Base-by-base conservation (phyloP, 2,329 filamentous ascomycete genomes). In the Apiospora hydei region DNA sequence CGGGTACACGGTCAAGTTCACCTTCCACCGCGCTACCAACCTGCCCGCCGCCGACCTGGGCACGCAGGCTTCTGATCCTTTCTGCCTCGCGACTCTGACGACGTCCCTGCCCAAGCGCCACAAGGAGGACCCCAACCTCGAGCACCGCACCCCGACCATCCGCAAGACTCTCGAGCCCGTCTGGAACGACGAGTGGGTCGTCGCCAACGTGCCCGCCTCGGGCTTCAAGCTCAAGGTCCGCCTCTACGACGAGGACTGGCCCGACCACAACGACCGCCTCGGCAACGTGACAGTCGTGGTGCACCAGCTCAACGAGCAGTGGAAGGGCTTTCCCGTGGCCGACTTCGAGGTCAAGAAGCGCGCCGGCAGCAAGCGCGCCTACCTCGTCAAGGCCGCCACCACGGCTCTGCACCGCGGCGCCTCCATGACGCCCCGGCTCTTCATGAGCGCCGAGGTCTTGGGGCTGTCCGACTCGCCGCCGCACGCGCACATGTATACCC, bases 221-320 rank as follows among this genome's bases (percentile, higher is more conserved):
- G 95, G 95, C 4, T 97, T 98, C 83, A 88, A 87, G 71, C 87
- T 98, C 76, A 98, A 98, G 80, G 94, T 94, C 73, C 89, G 94
- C 70, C 83, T 98, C 24, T 97, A 95, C 82, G 96, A 98, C 78
- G 96, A 98, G 81, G 96, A 98, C 82, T 90, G 91, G 46, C 90
- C 92, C 1, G 94, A 98, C 80, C 90, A 93, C 75, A 93, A 98
- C 79, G 96, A 98, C 82, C 88, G 94, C 38, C 87, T 98, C 26
- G 96, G 96, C 14, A 97, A 96, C 78, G 94, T 94, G 4, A 94
- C 94, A 67, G 85, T 98, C 70, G 83, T 88, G 24, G 89, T 93
- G 0, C 83, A 86, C 14, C 79, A 83, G 1, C 80, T 98, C 8
- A 85, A 85, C 67, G 89, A 92, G 57, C 81, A 87, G 51, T 97